These are phyloP conservation scores for Nemania bipapillata DNA, from an alignment of 2,329 filamentous ascomycete species.

Conservation along the genomic window DNA sequence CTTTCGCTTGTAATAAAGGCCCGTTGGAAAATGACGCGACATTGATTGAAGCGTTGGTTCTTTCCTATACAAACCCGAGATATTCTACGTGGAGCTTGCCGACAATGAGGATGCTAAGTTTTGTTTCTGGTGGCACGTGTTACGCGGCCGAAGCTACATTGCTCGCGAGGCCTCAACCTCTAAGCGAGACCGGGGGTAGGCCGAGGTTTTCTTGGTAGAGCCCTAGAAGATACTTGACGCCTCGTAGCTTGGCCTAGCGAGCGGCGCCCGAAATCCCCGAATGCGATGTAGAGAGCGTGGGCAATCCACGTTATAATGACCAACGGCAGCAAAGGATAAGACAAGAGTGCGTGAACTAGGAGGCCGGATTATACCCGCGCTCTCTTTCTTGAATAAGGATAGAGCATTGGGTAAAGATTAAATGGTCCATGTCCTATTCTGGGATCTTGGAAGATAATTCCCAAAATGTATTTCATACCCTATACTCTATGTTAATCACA, in stretches of 20 bases:
- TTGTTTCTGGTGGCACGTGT: slow-evolving; percentile 63
- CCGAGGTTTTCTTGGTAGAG: slow-evolving; percentile 34
- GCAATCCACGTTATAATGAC: too few species aligned
- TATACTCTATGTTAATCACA: too few species aligned
- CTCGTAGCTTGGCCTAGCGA: slow-evolving; percentile 40
- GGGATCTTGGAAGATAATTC: too few species aligned
- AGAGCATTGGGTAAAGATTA: too few species aligned
- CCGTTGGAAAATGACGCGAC: slow-evolving; percentile 57
- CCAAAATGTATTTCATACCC: too few species aligned
- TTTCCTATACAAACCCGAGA: slow-evolving; percentile 65
- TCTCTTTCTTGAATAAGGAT: too few species aligned
- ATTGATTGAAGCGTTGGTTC: slow-evolving; percentile 59
- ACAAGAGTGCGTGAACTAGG: too few species aligned
- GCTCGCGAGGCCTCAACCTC: neutral
- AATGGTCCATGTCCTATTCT: too few species aligned
- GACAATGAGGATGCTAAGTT: slow-evolving; percentile 59
- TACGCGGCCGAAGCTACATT: slow-evolving; percentile 54
- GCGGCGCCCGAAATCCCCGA: too few species aligned
- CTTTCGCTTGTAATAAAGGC: slow-evolving; percentile 57
- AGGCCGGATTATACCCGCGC: too few species aligned
- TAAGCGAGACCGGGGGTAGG: slow-evolving; percentile 30
- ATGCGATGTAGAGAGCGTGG: too few species aligned
- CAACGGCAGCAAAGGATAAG: too few species aligned
- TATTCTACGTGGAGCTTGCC: slow-evolving; percentile 54
- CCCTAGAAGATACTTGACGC: slow-evolving; percentile 29